These are phyloP conservation scores for Agaricales sp. DNA, from an alignment of 1,284 basidiomycete genomes.

Conservation along the genomic window DNA sequence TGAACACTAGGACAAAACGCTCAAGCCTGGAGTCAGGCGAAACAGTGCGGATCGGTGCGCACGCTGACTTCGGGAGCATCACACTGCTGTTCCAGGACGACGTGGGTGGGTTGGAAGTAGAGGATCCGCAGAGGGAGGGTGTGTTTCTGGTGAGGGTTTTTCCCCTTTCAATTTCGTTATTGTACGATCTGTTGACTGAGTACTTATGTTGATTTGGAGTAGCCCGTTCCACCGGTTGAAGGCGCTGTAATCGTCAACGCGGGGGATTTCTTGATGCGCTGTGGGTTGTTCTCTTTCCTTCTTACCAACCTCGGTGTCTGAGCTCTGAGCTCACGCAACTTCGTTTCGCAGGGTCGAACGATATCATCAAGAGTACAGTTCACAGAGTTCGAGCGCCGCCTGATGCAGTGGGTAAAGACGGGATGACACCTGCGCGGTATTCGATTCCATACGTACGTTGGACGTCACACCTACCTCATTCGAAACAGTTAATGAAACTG, in stretches of 20 bases:
- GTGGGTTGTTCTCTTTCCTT: slow-evolving; percentile 13
- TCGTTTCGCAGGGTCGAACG: slow-evolving; percentile 45
- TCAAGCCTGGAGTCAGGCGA: slow-evolving; percentile 26
- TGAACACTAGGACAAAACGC: background rate
- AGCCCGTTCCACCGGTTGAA: slow-evolving; percentile 37
- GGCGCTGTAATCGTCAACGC: slow-evolving; percentile 51
- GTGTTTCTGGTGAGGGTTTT: slow-evolving; percentile 26
- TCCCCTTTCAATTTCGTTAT: background rate
- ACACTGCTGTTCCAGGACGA: slow-evolving; percentile 52
- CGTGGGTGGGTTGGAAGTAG: slow-evolving; percentile 50
- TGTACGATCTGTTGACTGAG: background rate
- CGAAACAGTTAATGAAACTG: background rate
- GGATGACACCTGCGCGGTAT: slow-evolving; percentile 36
- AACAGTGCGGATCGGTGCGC: slow-evolving; percentile 39
- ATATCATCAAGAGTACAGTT: slow-evolving; percentile 45
- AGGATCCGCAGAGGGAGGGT: slow-evolving; percentile 37
- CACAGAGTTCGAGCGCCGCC: slow-evolving; percentile 48
- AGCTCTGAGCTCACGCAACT: too few species aligned
- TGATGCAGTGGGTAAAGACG: slow-evolving; percentile 15
- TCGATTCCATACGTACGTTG: slow-evolving; percentile 46
- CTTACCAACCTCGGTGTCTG: background rate
- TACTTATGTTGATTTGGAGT: too few species aligned
- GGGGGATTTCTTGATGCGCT: slow-evolving; percentile 51
- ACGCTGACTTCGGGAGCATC: slow-evolving; percentile 49
- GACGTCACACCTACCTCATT: background rate